Base-by-base conservation (phyloP, 805 yeast genomes). In the Kazachstania psychrophila region DNA sequence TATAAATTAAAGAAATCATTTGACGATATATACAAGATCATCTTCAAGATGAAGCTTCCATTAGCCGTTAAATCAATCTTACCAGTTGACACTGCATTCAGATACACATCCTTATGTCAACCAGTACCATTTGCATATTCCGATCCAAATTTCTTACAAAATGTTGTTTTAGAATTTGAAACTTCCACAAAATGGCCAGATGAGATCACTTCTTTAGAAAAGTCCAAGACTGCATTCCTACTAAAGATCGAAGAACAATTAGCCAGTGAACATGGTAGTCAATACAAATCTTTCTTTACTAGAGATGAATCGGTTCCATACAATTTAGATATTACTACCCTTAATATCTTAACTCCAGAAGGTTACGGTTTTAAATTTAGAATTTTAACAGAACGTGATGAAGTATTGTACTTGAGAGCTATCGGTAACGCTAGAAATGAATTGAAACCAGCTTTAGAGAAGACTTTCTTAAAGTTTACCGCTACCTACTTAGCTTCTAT, bases 171-270 rank as follows among this genome's bases (percentile, higher is more conserved):
- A 25, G 95, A 88, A 59, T 85, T 92, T 58, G 98, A 92, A 62
- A 67, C 83, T 3, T 84, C 95, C 2, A 70, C 74, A n/a, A 77
- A 77, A 56, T 92, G 99, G 99, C 99, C 99, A 2, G 94, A 84
- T 58, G 96, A 92, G 56, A 56, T 86, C 5, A 62, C 69, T 27
- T 87, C 96, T 2, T 62, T 87, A 37, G 97, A 92, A 57, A 79
- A 81, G 51, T 81, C 95, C 12, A 92, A 92, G 54, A 75, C 94
- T 23, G 97, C 97, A 6, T 85, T 92, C 47, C 63, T 89, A 48
- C 56, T 92, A 37, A 81, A 81, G 48, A 73, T 88, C 16, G 71
- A 75, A 35, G 72, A 73, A 33, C 54, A 52, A 18, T 40, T 72
- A 15, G 51, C 60, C 6, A 38, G 54, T 6, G 64, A 66, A 39